Evolutionary conservation across 2,329 filamentous ascomycete species (phyloP).

Genomic region (Alternaria angustiovoidea): DNA sequence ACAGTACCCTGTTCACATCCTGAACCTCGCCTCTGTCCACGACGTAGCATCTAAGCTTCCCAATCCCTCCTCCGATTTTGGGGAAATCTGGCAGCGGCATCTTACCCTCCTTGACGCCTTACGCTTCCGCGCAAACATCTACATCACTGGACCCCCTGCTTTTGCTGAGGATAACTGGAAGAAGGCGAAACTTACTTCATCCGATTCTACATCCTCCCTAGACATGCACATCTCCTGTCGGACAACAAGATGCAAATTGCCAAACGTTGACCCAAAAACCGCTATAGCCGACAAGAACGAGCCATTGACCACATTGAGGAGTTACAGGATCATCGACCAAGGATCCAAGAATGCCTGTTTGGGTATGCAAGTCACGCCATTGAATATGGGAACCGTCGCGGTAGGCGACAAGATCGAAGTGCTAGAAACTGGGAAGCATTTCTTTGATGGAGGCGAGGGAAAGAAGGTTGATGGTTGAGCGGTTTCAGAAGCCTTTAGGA

Average conservation of each 20-base stretch:
- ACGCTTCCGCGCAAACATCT: conserved; percentile 76
- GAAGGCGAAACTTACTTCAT: conserved; percentile 51
- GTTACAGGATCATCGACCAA: conserved; percentile 67
- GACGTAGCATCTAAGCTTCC: conserved; percentile 67
- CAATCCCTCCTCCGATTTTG: conserved; percentile 46
- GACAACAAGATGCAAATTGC: conserved; percentile 74
- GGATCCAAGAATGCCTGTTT: conserved; percentile 68
- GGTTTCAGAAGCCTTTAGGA: not conserved
- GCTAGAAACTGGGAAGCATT: conserved; percentile 44
- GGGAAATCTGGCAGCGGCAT: conserved; percentile 52
- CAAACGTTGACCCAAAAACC: conserved; percentile 71
- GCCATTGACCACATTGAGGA: conserved; percentile 66
- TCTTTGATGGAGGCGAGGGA: conserved; percentile 30
- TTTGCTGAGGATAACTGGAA: conserved; percentile 78
- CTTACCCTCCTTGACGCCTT: conserved; percentile 65
- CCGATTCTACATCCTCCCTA: conserved; percentile 7
- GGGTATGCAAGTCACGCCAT: conserved; percentile 71
- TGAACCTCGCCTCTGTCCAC: conserved; percentile 71
- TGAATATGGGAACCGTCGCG: conserved; percentile 39
- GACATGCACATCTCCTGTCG: conserved; percentile 67
- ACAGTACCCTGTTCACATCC: conserved; percentile 73
- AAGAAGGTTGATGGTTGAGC: conserved; percentile 16
- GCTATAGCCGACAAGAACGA: conserved; percentile 65
- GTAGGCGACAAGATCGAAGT: conserved; percentile 47
- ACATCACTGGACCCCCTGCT: conserved; percentile 68